phyloP scores from a whole-genome alignment of 169 alveolate genomes.

The Plasmodium knowlesi region DNA sequence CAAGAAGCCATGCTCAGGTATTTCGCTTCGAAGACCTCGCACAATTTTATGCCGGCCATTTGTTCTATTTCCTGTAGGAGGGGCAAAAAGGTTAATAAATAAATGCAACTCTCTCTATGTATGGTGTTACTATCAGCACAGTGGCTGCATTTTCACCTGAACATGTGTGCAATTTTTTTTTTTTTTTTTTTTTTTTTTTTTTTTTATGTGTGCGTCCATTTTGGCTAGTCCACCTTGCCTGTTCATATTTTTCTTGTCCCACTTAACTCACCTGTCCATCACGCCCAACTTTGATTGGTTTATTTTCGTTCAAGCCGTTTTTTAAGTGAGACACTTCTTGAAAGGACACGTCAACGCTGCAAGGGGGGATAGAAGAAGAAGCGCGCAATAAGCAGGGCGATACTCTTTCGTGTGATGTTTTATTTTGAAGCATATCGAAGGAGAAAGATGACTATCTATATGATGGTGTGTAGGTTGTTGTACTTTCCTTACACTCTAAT shows the following conservation, averaged over 20 bases:
- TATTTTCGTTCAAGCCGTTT: conserved; percentile 76
- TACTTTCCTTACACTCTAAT: conserved; percentile 55
- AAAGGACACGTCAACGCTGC: conserved; percentile 78
- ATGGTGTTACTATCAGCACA: neutral
- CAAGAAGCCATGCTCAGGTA: neutral
- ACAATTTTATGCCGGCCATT: conserved; percentile 49
- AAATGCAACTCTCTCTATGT: neutral
- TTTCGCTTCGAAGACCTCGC: conserved; percentile 66
- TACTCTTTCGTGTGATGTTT: neutral
- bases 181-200: neutral
- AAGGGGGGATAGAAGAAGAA: neutral
- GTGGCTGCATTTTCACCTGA: neutral
- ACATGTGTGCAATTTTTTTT: neutral
- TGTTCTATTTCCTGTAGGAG: conserved; percentile 63
- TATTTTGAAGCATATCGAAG: neutral
- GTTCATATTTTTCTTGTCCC: conserved; percentile 2
- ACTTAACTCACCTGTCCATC: conserved; percentile 79
- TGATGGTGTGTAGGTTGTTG: neutral
- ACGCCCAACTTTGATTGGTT: conserved; percentile 78
- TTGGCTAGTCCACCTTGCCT: neutral
- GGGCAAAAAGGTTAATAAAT: neutral
- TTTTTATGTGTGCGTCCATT: too few relatives aligned
- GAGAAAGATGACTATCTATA: neutral
- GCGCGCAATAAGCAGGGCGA: neutral
- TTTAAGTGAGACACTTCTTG: conserved; percentile 77